phyloP scores from a whole-genome alignment of 2,329 filamentous ascomycete genomes.

The Gyromitra esculenta region DNA sequence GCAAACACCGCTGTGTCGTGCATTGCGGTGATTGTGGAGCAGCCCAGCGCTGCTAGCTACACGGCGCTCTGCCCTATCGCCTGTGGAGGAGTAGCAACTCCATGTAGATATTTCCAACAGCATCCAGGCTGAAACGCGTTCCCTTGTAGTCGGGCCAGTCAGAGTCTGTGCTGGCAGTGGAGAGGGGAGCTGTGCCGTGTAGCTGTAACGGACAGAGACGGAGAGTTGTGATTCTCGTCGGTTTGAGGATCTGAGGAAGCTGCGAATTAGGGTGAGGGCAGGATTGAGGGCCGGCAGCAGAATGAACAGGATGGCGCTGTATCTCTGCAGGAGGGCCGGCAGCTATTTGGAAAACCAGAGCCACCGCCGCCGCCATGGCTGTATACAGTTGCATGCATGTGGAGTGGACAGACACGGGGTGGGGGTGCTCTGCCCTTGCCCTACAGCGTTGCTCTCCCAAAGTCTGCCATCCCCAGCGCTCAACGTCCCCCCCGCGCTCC shows the following conservation, averaged over 20 bases:
- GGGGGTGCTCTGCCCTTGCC: slow-evolving; percentile 15
- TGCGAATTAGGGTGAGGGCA: slow-evolving; percentile 5
- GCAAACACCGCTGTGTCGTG: no score
- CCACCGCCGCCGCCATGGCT: neutral
- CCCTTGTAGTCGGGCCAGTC: no score
- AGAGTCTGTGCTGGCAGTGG: no score
- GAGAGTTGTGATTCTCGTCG: neutral
- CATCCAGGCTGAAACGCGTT: no score
- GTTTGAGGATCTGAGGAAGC: neutral
- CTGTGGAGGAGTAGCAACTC: no score
- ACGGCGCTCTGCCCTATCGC: no score
- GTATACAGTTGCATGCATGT: neutral
- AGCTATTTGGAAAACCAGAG: neutral
- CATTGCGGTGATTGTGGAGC: no score
- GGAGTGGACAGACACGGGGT: no score
- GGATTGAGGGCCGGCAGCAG: neutral
- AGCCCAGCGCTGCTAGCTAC: no score
- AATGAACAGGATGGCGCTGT: neutral
- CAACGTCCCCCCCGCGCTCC: neutral
- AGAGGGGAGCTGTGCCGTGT: no score
- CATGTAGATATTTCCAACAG: no score
- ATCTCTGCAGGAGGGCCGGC: neutral
- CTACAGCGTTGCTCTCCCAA: neutral
- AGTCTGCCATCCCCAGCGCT: neutral
- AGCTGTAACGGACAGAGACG: neutral